phyloP scores from a whole-genome alignment of 2,329 filamentous ascomycete genomes.

The Pestalotiopsis sp. region DNA sequence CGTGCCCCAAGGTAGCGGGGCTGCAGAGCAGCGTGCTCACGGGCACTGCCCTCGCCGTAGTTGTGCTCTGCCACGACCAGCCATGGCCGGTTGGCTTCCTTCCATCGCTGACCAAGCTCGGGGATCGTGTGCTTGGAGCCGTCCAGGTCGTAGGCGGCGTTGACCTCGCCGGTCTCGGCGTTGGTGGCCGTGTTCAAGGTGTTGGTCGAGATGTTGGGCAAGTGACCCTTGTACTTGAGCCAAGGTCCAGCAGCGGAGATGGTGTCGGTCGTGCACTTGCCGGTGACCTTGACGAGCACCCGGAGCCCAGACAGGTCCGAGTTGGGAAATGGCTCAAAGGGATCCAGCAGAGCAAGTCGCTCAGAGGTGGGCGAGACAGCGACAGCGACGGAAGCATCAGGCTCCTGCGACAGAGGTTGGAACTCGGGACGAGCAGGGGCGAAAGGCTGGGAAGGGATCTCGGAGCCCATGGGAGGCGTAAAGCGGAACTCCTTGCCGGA shows the following conservation, averaged over 20 bases:
- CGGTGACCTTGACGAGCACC: constrained; percentile 93
- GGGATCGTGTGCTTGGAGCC: constrained; percentile 79
- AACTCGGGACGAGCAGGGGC: constrained; percentile 69
- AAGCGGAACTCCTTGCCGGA: constrained; percentile 86
- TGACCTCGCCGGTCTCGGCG: constrained; percentile 89
- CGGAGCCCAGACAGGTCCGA: constrained; percentile 75
- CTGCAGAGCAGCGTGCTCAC: constrained; percentile 88
- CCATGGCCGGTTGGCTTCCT: constrained; percentile 75
- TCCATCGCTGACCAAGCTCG: constrained; percentile 84
- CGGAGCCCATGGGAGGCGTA: constrained; percentile 72
- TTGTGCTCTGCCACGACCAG: constrained; percentile 97
- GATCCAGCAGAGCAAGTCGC: constrained; percentile 87
- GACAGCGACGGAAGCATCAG: constrained; percentile 72
- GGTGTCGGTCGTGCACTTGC: constrained; percentile 98
- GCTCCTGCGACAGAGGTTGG: constrained; percentile 70
- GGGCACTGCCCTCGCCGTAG: constrained; percentile 88
- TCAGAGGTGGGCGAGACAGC: constrained; percentile 85
- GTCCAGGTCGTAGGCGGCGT: constrained; percentile 85
- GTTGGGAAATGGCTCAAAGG: constrained; percentile 81
- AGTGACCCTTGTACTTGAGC: constrained; percentile 99
- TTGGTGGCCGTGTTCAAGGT: constrained; percentile 95
- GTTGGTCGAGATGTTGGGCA: constrained; percentile 97
- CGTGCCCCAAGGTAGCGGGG: constrained; percentile 87
- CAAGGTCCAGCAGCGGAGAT: constrained; percentile 96
- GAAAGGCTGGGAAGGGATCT: constrained; percentile 67